Conservation (phyloP, 306 rosid species). For the Nissolia schottii region DNA sequence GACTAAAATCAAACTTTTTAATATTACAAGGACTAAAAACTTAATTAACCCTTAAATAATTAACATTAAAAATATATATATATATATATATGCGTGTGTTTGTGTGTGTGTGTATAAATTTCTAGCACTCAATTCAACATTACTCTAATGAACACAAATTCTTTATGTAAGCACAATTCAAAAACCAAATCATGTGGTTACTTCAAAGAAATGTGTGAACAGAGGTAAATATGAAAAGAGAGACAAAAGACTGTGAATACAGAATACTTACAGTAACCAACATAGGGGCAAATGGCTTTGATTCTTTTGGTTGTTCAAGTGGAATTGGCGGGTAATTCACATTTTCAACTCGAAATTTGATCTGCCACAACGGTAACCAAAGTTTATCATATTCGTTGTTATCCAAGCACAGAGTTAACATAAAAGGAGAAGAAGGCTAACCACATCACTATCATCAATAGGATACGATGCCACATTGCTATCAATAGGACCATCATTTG, state of each 20-base stretch:
- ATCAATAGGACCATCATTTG: too few species aligned
- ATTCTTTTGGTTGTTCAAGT: conserved; percentile 58
- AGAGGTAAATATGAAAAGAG: neutral
- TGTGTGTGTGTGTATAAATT: too few species aligned
- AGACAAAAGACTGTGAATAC: neutral
- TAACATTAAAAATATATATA: neutral
- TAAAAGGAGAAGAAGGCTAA: conserved; percentile 26
- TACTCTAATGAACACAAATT: neutral
- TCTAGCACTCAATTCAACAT: neutral
- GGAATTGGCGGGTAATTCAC: conserved; percentile 67
- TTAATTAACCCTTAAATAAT: neutral
- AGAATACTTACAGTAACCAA: conserved; percentile 52
- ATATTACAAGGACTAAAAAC: too few species aligned
- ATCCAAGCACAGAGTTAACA: conserved; percentile 13
- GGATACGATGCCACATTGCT: too few species aligned
- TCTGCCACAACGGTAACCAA: conserved; percentile 35
- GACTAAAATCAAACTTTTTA: too few species aligned
- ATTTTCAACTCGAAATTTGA: conserved; percentile 53
- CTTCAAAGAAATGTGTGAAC: neutral
- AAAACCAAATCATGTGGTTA: neutral
- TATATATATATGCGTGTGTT: too few species aligned
- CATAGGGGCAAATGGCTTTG: conserved; percentile 81
- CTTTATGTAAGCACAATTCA: neutral
- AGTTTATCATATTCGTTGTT: conserved; percentile 7
- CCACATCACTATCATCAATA: conserved; percentile 54